A percentile compares a stretch with the other conserved stretches of the same genome.
Conservation (phyloP, 2,329 filamentous ascomycete species). For the Aspergillus vadensis region DNA sequence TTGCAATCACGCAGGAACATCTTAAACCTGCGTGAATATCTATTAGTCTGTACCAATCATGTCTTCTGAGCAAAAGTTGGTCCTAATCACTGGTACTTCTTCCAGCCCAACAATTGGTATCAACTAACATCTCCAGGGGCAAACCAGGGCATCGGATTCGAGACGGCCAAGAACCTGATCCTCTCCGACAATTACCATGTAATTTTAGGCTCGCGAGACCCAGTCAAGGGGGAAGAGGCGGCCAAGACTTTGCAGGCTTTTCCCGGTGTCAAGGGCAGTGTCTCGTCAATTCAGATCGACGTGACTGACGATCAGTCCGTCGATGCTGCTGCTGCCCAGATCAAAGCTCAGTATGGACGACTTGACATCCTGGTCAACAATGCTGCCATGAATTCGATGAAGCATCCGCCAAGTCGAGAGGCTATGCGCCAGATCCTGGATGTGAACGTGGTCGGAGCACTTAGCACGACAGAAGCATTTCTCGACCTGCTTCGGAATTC, state of each 20-base stretch:
- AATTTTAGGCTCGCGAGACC: constrained; percentile 21
- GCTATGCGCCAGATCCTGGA: constrained; percentile 34
- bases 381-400: constrained; percentile 13
- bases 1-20: background rate
- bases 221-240: constrained; percentile 15
- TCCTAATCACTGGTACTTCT: constrained; percentile 3
- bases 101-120: background rate
- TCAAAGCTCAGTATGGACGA: constrained; percentile 54
- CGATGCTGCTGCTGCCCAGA: constrained; percentile 58
- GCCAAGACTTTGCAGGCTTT: constrained; percentile 5
- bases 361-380: constrained; percentile 27
- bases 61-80: background rate
- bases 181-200: constrained; percentile 25
- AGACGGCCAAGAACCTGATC: constrained; percentile 25
- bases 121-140: constrained; percentile 20
- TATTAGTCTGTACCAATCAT: background rate
- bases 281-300: constrained; percentile 39
- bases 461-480: constrained; percentile 41
- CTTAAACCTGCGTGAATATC: background rate
- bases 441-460: constrained; percentile 44
- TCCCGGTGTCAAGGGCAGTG: constrained; percentile 7
- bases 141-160: constrained; percentile 31
- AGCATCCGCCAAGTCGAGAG: constrained; percentile 26
- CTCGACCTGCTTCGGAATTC: constrained; percentile 36
- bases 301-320: constrained; percentile 53